Base-by-base conservation (phyloP, 768 basidiomycete genomes). In the Termitomyces sp. region DNA sequence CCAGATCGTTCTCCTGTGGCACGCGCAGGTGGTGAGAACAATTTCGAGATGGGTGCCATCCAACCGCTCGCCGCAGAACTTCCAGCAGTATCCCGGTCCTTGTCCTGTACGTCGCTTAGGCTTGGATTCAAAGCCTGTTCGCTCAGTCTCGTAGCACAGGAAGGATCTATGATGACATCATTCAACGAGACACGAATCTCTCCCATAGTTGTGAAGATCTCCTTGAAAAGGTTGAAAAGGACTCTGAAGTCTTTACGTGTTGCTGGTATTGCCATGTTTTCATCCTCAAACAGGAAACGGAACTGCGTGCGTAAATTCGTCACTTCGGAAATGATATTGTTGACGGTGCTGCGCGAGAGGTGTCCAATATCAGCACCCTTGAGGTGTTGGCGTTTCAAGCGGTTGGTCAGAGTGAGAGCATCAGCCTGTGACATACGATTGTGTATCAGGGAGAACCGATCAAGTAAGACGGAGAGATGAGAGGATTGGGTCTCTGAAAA, bases 381-480 rank as follows among this genome's bases (percentile, higher is more conserved):
- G 20, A 98, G 78, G 65, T 94, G 85, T 64, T 98, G 95, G 56
- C 94, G 87, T 71, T 92, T 95, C 28, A 98, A 76, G 28, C 97
- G 86, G 61, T 90, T 90, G 33, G 92, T 92, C 42, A 98, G 77
- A 2, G 92, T 94, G 22, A 88, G 77, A 2, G 95, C 87, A 63
- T 98, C 95, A 1, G 94, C 87, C 60, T 89, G 82, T 28, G 78
- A 75, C 57, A 94, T 78, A 31, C 77, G 75, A 60, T 68, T 75
- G 45, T 78, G 64, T 3, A 98, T 73, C 28, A 78, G 75, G 26
- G 76, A 70, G 48, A 89, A 75, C 57, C 90, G 85, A 41, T 89
- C 86, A 33, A 90, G 68, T 51, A 91, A 72, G 13, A 72, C 66
- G 26, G 84, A 77, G 31, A 90, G 72, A 44, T 78, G 77, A 15